Base-by-base conservation (phyloP, 78 protist genomes). In the Cavenderia fasciculata region DNA sequence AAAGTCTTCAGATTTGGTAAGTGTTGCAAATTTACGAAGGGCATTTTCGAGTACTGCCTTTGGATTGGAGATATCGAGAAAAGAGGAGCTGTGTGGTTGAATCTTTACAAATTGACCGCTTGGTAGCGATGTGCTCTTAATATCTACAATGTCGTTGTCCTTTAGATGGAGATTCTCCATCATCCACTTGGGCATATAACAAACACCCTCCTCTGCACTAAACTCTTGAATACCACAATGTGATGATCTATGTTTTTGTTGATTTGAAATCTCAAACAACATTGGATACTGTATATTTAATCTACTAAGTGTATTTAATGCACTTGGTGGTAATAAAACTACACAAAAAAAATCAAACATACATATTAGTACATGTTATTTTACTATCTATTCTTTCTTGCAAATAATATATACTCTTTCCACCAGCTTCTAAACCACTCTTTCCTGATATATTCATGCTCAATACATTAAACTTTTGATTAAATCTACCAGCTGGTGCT, bases 221-320 rank as follows among this genome's bases (percentile, higher is more conserved):
- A 96, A 96, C 38, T 96, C 97, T 41, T 94, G 82, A 47, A 96
- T 96, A 69, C 97, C 97, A 25, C 91, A 59, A 68, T 94, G 96
- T 29, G 96, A 74, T 12, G 51, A 33, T 56, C 63, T 71, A 52
- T 74, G 57, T 11, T 23, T 59, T 12, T 69, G n/a, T 70, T 82
- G 41, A 76, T 90, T 90, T 40, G 94, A 77, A 18, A 90, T 68
- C 70, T 76, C 87, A 51, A 90, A 90, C 36, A 66, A 38, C 87
- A 90, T 79, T 71, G 94, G 94, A 43, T 43, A 90, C 51, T 82
- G 92, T 29, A 90, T 77, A 51, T 75, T 56, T 43, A 90, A 77
- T 21, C 63, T 75, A 54, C 92, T 86, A 18, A 86, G 36, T 44
- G 69, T 57, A 65, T 86, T 75, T 54, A 86, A 86, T 47, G 82